phyloP scores from a whole-genome alignment of 2,329 filamentous ascomycete species.

The Fusarium longipes region DNA sequence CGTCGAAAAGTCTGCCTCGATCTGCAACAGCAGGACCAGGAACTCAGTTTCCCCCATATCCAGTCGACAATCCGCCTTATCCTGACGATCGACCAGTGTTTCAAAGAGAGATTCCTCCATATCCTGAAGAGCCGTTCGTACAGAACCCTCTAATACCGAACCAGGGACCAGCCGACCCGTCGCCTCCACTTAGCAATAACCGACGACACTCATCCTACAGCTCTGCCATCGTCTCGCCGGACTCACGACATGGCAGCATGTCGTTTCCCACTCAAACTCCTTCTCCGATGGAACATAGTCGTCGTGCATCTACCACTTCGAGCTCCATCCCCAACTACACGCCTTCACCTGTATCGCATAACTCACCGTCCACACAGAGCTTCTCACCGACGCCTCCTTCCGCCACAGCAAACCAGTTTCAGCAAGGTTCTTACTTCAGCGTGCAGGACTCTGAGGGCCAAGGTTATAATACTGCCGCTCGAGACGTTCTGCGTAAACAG shows the following conservation, averaged over 20 bases:
- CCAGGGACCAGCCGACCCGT: background rate
- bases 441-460: conserved; percentile 34
- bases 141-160: conserved; percentile 2
- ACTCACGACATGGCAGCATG: conserved; percentile 44
- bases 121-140: conserved; percentile 29
- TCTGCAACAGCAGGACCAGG: conserved; percentile 32
- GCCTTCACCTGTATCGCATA: conserved; percentile 44
- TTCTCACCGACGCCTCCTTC: conserved; percentile 36
- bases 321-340: conserved; percentile 27
- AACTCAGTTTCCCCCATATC: conserved; percentile 30
- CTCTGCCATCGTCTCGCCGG: conserved; percentile 44
- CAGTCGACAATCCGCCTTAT: conserved; percentile 32
- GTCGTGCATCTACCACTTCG: conserved; percentile 39
- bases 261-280: conserved; percentile 46
- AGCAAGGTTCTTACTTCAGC: conserved; percentile 39
- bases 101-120: conserved; percentile 8
- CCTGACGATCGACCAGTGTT: conserved; percentile 13
- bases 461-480: conserved; percentile 35
- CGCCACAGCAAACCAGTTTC: conserved; percentile 21
- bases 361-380: conserved; percentile 27
- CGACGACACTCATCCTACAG: conserved; percentile 46
- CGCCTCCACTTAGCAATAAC: conserved; percentile 3
- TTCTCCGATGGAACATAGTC: conserved; percentile 45
- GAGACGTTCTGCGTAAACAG: conserved; percentile 43
- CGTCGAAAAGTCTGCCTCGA: conserved; percentile 35